Evolutionary conservation across 208 protist genomes (phyloP).

Genomic region (Leishmania amazonensis): DNA sequence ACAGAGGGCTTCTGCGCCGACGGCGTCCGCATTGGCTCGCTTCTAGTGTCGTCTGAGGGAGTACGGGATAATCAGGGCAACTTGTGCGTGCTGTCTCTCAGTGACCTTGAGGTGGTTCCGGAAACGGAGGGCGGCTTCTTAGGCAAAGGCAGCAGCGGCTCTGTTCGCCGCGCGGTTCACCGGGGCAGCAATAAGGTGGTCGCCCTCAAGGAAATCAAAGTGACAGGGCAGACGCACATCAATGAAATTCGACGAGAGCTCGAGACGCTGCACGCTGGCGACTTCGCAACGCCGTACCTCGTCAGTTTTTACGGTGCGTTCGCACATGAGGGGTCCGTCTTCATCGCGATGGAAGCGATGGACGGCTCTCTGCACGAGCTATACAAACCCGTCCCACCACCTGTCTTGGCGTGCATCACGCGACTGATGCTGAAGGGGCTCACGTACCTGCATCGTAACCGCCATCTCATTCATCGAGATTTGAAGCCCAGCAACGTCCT

Average conservation of each 20-base stretch:
- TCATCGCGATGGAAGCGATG: conserved; percentile 92
- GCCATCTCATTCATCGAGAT: conserved; percentile 95
- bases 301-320: conserved; percentile 92
- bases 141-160: conserved; percentile 84
- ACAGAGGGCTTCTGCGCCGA: conserved; percentile 57
- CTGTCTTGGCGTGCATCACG: conserved; percentile 67
- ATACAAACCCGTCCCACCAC: conserved; percentile 48
- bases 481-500: conserved; percentile 98
- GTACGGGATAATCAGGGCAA: conserved; percentile 52
- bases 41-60: conserved; percentile 79
- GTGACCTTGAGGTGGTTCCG: conserved; percentile 65
- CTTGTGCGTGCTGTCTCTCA: conserved; percentile 75
- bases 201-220: conserved; percentile 91
- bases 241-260: conserved; percentile 85
- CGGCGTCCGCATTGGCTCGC: conserved; percentile 67
- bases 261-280: conserved; percentile 74
- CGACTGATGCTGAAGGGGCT: conserved; percentile 86
- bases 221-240: conserved; percentile 71
- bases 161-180: conserved; percentile 69
- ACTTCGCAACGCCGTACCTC: conserved; percentile 45
- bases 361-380: conserved; percentile 88
- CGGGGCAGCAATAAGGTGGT: conserved; percentile 55
- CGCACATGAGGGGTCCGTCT: conserved; percentile 84
- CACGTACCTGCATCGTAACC: conserved; percentile 84
- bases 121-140: conserved; percentile 63